Evolutionary conservation across 192 early-diverging fungal species (phyloP).

Genomic region (Coemansia sp.): DNA sequence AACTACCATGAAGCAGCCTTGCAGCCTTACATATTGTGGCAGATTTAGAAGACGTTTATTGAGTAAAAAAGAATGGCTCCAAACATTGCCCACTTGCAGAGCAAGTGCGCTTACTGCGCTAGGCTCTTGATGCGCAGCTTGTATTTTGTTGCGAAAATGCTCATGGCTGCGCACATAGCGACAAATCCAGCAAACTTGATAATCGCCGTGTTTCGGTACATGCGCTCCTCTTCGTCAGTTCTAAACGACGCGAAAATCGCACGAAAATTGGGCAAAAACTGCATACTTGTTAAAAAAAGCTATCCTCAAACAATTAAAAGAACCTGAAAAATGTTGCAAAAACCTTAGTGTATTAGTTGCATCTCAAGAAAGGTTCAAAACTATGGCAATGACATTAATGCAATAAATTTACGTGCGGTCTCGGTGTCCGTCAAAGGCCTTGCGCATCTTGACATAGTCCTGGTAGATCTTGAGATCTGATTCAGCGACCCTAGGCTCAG

Average conservation of each 20-base stretch:
- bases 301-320: not conserved
- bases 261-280: slow-evolving; percentile 54
- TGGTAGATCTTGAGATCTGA: slow-evolving; percentile 43
- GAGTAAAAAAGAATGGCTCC: too few species aligned
- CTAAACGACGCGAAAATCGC: slow-evolving; percentile 56
- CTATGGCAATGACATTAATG: not conserved
- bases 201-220: slow-evolving; percentile 42
- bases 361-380: not conserved
- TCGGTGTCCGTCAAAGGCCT: slow-evolving; percentile 19
- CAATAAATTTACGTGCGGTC: not conserved
- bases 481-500: slow-evolving; percentile 40
- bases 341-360: not conserved
- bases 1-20: too few species aligned
- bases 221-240: slow-evolving; percentile 52
- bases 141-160: slow-evolving; percentile 41
- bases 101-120: not conserved
- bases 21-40: too few species aligned
- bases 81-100: too few species aligned
- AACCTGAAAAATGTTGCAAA: not conserved
- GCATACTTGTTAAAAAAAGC: slow-evolving; percentile 11
- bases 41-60: too few species aligned
- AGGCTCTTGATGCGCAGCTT: slow-evolving; percentile 13
- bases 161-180: slow-evolving; percentile 50
- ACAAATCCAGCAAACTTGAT: slow-evolving; percentile 50
- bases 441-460: slow-evolving; percentile 41